Evolutionary conservation across 208 protist species (phyloP), one percentile per base, ranked within the genome.

Genomic region (Trypanosoma avium): DNA sequence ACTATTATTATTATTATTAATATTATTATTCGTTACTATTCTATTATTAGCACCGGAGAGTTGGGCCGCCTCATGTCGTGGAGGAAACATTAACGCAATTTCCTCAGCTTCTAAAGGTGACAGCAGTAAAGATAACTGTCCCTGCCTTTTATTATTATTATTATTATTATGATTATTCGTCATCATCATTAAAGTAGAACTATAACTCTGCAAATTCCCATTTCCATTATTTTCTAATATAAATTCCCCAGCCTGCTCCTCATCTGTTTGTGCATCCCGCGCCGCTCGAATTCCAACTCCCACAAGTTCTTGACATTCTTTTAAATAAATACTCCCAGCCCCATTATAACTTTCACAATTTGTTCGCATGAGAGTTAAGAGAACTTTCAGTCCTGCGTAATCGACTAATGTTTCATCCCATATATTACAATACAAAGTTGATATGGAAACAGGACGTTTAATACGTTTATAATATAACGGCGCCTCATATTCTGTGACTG

Each of bases 311-410:
- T 66, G 50, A 19, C 79, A 81, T 46, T 68, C 61, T 17, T 32
- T 38, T 24, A 68, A 70, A 43, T 89, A 53, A 15, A 62, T 55
- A 47, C 69, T 77, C 13, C 74, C 77, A 5, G 56, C 61, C 0
- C 82, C 82, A 72, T 92, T 92, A 75, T 79, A 89, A 7, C 19
- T 17, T 30, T 73, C 70, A 49, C 73, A 87, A 73, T 92, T 92
- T 3, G 50, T 22, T 35, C 75, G 77, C 55, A 92, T 49, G n/a
- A 75, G 63, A 12, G 68, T 54, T 15, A 89, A 62, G 35, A 73
- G 77, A 29, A 65, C 79, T 29, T 81, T 81, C 46, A 92, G 61
- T 7, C 58, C 52, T 19, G 66, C 47, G 57, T 77, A 82, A 49
- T 71, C 70, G 24, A 81, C 29, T 27, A 71, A 35, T 13, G 24